These are phyloP conservation scores for Plasmodium ovale DNA, from an alignment of 169 alveolate genomes.

Conservation along the genomic window DNA sequence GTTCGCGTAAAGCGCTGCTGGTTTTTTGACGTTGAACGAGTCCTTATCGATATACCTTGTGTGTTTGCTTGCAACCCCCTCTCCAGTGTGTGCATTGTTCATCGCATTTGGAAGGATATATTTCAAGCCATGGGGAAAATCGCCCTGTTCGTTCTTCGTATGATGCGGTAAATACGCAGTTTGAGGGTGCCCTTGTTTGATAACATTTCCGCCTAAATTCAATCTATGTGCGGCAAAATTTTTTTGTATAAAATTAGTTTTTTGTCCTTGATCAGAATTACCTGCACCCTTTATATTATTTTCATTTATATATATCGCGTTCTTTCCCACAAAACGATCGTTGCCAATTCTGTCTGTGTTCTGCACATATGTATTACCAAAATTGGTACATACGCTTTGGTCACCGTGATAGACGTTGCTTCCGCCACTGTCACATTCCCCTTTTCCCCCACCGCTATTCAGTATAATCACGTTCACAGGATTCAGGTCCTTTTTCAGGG, in stretches of 20 bases:
- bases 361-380: background rate
- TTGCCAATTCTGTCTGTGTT: background rate
- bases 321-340: background rate
- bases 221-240: background rate
- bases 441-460: background rate
- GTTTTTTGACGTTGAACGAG: constrained; percentile 7
- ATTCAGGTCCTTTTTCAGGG: constrained; percentile 26
- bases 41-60: constrained; percentile 48
- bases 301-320: background rate
- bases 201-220: background rate
- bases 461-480: constrained; percentile 33
- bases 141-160: background rate
- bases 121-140: background rate
- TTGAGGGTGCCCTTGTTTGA: background rate
- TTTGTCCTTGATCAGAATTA: background rate
- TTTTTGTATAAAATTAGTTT: background rate
- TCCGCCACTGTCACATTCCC: background rate
- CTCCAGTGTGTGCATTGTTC: background rate
- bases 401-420: background rate
- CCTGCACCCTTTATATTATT: constrained; percentile 13
- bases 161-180: background rate
- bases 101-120: background rate
- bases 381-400: background rate
- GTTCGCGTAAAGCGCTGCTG: constrained; percentile 3
- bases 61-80: background rate